These are phyloP conservation scores for Linanthus parryae DNA, from an alignment of 148 eudicot species.

Conservation along the genomic window DNA sequence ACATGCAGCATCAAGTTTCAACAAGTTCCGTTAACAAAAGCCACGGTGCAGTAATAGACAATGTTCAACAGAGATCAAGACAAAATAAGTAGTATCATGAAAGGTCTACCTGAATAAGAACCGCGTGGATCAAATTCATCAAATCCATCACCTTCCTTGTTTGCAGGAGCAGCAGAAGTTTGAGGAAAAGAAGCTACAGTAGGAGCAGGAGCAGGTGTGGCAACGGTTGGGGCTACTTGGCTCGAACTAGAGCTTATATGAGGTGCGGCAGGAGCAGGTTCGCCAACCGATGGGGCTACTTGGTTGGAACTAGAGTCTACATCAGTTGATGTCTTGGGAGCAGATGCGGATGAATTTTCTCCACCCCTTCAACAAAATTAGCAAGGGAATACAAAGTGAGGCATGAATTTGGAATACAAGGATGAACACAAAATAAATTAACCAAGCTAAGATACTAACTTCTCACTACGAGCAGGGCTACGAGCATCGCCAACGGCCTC, in stretches of 20 bases:
- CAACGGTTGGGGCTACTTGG: too few relatives aligned
- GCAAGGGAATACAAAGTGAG: too few relatives aligned
- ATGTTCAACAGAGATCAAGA: too few relatives aligned
- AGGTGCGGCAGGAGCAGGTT: constrained; percentile 10
- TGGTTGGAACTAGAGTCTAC: constrained; percentile 31
- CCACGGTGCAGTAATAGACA: too few relatives aligned
- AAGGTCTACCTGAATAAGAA: constrained; percentile 50
- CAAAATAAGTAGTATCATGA: too few relatives aligned
- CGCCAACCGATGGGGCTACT: constrained; percentile 17
- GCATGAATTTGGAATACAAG: too few relatives aligned
- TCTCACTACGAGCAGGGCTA: constrained; percentile 65
- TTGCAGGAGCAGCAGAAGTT: constrained; percentile 23
- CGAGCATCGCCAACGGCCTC: constrained; percentile 68
- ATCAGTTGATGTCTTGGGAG: constrained; percentile 52
- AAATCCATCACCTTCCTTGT: constrained; percentile 46
- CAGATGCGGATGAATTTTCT: constrained; percentile 49
- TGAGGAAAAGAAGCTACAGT: constrained; percentile 10
- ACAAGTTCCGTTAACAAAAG: too few relatives aligned
- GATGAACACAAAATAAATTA: too few relatives aligned
- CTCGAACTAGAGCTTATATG: constrained; percentile 9
- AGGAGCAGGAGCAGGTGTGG: constrained; percentile 14
- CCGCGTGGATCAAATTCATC: constrained; percentile 95
- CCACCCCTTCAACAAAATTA: constrained; percentile 54
- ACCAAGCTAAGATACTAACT: too few relatives aligned
- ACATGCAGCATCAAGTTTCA: too few relatives aligned